phyloP scores from a whole-genome alignment of 805 yeast species.

The Wickerhamia fluorescens region DNA sequence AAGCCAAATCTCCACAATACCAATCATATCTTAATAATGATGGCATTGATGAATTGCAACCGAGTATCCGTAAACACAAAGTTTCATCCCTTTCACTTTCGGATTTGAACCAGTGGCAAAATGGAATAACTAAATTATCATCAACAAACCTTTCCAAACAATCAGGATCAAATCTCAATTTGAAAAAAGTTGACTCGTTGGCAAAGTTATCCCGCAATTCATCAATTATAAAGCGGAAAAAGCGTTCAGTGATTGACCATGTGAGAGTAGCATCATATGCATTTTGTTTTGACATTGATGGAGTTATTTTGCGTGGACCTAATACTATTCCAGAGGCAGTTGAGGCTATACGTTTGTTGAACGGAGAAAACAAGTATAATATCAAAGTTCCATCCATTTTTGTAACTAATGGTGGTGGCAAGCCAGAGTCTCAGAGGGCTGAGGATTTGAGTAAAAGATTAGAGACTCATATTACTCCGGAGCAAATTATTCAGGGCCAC shows the following conservation, averaged over 20 bases:
- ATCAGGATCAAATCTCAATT: slow-evolving; percentile 24
- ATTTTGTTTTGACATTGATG: slow-evolving; percentile 90
- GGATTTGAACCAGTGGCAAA: slow-evolving; percentile 60
- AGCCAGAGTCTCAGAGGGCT: slow-evolving; percentile 69
- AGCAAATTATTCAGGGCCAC: slow-evolving; percentile 87
- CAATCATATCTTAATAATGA: slow-evolving; percentile 64
- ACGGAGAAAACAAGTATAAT: slow-evolving; percentile 71
- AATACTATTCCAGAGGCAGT: slow-evolving; percentile 76
- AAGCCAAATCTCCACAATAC: slow-evolving; percentile 14
- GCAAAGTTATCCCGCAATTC: slow-evolving; percentile 42
- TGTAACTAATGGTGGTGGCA: slow-evolving; percentile 91
- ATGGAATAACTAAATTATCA: slow-evolving; percentile 34
- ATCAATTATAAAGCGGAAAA: slow-evolving; percentile 39
- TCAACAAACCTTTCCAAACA: slow-evolving; percentile 25
- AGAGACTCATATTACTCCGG: slow-evolving; percentile 54
- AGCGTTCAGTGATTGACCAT: slow-evolving; percentile 55
- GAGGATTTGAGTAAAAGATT: slow-evolving; percentile 60
- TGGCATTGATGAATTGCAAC: slow-evolving; percentile 62
- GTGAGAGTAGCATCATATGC: slow-evolving; percentile 75
- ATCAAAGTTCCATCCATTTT: slow-evolving; percentile 77
- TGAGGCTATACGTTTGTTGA: slow-evolving; percentile 62
- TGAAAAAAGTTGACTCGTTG: slow-evolving; percentile 37
- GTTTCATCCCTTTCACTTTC: slow-evolving; percentile 63
- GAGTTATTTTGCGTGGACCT: slow-evolving; percentile 82
- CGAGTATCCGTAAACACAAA: slow-evolving; percentile 52